These are phyloP conservation scores for Xylariales sp. DNA, from an alignment of 2,329 filamentous ascomycete genomes.

Conservation along the genomic window DNA sequence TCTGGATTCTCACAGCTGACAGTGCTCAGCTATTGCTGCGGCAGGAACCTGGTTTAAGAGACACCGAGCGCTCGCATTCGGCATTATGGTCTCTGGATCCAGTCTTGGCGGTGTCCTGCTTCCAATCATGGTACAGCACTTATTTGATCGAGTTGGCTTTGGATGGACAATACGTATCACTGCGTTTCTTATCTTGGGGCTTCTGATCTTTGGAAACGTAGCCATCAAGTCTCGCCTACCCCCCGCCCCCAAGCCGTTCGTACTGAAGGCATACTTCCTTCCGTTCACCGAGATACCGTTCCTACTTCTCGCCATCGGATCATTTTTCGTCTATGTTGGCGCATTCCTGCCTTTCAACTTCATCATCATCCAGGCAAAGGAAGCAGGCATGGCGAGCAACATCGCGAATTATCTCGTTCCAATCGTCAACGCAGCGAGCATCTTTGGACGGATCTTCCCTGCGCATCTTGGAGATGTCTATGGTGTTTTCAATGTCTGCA, in stretches of 20 bases:
- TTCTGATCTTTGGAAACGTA: slow-evolving; percentile 24
- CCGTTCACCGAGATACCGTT: slow-evolving; percentile 43
- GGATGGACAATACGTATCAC: slow-evolving; percentile 33
- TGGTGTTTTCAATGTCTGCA: slow-evolving; percentile 28
- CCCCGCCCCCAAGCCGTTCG: slow-evolving; percentile 33
- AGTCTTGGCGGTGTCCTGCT: slow-evolving; percentile 49
- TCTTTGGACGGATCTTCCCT: slow-evolving; percentile 20
- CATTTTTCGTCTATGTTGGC: slow-evolving; percentile 53
- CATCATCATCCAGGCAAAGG: slow-evolving; percentile 38
- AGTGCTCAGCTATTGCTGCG: slow-evolving; percentile 32
- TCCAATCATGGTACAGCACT: slow-evolving; percentile 51
- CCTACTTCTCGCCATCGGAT: slow-evolving; percentile 35
- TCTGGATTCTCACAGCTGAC: too few relatives aligned
- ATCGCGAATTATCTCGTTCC: slow-evolving; percentile 49
- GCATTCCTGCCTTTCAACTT: slow-evolving; percentile 52
- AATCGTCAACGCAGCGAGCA: slow-evolving; percentile 44
- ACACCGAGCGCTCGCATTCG: slow-evolving; percentile 42
- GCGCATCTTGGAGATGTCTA: slow-evolving; percentile 19
- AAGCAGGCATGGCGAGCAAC: slow-evolving; percentile 40
- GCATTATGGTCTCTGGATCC: slow-evolving; percentile 42
- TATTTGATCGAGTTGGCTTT: slow-evolving; percentile 41
- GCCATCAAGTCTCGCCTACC: slow-evolving; percentile 31
- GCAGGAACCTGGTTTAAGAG: slow-evolving; percentile 42
- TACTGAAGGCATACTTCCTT: slow-evolving; percentile 39
- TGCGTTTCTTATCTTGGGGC: slow-evolving; percentile 31